Percentiles rank a stretch among this genome's conserved stretches.
These are phyloP conservation scores for Hanseniaspora lachancei DNA, from an alignment of 805 yeast species.

Conservation along the genomic window DNA sequence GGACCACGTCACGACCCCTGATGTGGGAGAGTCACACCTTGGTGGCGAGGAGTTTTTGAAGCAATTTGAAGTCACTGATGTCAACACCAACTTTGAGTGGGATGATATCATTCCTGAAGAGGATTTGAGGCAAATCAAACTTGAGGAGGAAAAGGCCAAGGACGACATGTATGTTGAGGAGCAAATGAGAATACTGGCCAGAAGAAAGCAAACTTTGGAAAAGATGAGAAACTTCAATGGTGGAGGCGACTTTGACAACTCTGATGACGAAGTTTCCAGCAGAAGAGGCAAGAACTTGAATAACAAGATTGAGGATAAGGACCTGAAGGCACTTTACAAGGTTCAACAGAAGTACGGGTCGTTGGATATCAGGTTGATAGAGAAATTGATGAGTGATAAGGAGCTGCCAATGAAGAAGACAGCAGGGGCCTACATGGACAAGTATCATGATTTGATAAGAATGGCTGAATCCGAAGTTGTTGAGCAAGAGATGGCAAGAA, in stretches of 20 bases:
- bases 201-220: slow-evolving; percentile 63
- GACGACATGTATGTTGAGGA: slow-evolving; percentile 81
- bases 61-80: slow-evolving; percentile 96
- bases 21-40: slow-evolving; percentile 87
- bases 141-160: slow-evolving; percentile 71
- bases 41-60: slow-evolving; percentile 96
- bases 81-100: slow-evolving; percentile 97
- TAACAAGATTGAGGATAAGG: slow-evolving; percentile 63
- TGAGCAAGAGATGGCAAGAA: slow-evolving; percentile 53
- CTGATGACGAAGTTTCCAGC: slow-evolving; percentile 27
- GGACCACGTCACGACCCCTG: slow-evolving; percentile 92
- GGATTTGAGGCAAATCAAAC: slow-evolving; percentile 76
- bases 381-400: slow-evolving; percentile 78
- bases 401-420: slow-evolving; percentile 75
- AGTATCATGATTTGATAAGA: slow-evolving; percentile 58
- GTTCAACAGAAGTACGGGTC: slow-evolving; percentile 76
- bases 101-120: slow-evolving; percentile 97
- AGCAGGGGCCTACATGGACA: slow-evolving; percentile 50
- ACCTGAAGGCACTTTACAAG: slow-evolving; percentile 71
- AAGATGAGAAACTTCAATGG: slow-evolving; percentile 38
- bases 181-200: slow-evolving; percentile 74
- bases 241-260: slow-evolving; percentile 30
- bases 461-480: slow-evolving; percentile 48
- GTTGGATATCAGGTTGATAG: slow-evolving; percentile 53
- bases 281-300: slow-evolving; percentile 32